phyloP scores from a whole-genome alignment of 768 basidiomycete genomes.

The Ephemerocybe angulata region DNA sequence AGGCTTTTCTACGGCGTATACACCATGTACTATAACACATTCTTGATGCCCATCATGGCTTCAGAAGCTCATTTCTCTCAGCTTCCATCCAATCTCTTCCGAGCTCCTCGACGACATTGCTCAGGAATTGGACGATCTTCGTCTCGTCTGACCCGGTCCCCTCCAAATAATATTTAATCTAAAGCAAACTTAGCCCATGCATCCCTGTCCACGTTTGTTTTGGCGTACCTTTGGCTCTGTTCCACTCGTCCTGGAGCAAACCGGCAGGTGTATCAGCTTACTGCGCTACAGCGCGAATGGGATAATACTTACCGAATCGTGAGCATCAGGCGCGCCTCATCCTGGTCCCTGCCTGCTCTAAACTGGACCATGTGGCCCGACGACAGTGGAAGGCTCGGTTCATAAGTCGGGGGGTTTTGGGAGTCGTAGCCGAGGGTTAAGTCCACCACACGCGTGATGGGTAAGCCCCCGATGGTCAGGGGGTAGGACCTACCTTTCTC shows the following conservation, averaged over 20 bases:
- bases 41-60: background rate
- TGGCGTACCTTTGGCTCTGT: slow-evolving; percentile 81
- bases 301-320: slow-evolving; percentile 56
- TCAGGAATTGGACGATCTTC: slow-evolving; percentile 49
- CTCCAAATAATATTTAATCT: slow-evolving; percentile 90
- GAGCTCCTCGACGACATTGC: slow-evolving; percentile 56
- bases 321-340: slow-evolving; percentile 52
- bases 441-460: slow-evolving; percentile 64
- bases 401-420: slow-evolving; percentile 59
- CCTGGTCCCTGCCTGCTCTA: slow-evolving; percentile 41
- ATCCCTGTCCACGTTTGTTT: too few relatives aligned
- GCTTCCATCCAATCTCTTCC: slow-evolving; percentile 68
- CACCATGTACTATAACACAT: background rate
- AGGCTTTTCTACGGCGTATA: background rate
- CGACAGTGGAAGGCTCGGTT: slow-evolving; percentile 64
- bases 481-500: slow-evolving; percentile 48
- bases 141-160: slow-evolving; percentile 55
- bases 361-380: slow-evolving; percentile 88
- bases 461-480: slow-evolving; percentile 52
- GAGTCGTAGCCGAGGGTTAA: slow-evolving; percentile 78
- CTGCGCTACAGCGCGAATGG: background rate
- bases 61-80: slow-evolving; percentile 30
- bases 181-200: too few relatives aligned
- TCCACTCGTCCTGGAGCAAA: slow-evolving; percentile 65
- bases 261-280: slow-evolving; percentile 2